phyloP scores from a whole-genome alignment of 2,329 filamentous ascomycete species.

The Aspergillus niger region DNA sequence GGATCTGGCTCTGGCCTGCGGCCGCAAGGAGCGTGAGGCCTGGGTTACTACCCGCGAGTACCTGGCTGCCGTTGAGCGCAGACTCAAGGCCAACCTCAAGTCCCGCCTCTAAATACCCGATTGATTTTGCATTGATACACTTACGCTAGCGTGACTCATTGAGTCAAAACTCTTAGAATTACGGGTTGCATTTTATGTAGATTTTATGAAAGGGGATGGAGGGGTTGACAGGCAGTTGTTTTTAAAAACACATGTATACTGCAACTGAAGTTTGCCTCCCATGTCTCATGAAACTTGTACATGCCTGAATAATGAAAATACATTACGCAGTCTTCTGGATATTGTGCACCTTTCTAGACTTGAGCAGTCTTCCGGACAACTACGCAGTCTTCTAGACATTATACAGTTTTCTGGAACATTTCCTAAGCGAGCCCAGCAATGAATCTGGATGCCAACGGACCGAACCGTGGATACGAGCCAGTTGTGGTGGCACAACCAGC shows the following conservation, averaged over 20 bases:
- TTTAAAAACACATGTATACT: no score
- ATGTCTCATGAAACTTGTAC: no score
- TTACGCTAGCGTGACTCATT: slow-evolving; percentile 16
- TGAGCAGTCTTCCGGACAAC: background rate
- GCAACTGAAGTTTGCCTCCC: no score
- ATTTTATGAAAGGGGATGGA: no score
- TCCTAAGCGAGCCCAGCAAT: background rate
- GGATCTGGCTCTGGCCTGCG: slow-evolving; percentile 92
- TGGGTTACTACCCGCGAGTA: slow-evolving; percentile 95
- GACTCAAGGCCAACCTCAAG: slow-evolving; percentile 73
- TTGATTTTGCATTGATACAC: slow-evolving; percentile 18
- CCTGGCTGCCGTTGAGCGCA: slow-evolving; percentile 85
- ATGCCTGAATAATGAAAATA: no score
- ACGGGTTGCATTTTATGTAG: slow-evolving; percentile 8
- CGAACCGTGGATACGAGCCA: slow-evolving; percentile 1
- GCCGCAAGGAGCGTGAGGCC: slow-evolving; percentile 77
- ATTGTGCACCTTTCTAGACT: background rate
- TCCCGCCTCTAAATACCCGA: slow-evolving; percentile 34
- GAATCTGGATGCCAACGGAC: background rate
- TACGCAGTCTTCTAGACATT: background rate
- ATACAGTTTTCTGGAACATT: background rate
- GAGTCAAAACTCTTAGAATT: slow-evolving; percentile 12
- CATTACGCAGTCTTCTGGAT: background rate
- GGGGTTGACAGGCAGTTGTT: no score
- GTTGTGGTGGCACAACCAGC: background rate